Evolutionary conservation across 495 filamentous ascomycete genomes (phyloP).

Genomic region (Evernia prunastri): DNA sequence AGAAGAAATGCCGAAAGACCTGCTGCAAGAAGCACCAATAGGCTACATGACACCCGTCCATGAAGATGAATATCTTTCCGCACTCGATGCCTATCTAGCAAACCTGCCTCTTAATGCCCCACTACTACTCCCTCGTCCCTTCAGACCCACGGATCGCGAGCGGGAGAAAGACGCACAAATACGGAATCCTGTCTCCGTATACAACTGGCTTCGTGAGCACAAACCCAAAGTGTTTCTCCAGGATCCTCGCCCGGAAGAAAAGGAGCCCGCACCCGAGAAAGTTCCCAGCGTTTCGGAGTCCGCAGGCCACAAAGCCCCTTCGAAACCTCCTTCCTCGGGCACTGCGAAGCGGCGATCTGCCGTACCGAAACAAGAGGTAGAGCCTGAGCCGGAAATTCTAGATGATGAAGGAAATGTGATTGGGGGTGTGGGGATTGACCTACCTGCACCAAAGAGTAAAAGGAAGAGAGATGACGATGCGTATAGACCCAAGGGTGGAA

Average conservation of each 20-base stretch:
- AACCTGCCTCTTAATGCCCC: constrained; percentile 35
- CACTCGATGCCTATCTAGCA: constrained; percentile 61
- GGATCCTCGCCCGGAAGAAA: constrained; percentile 5
- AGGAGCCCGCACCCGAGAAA: constrained; percentile 8
- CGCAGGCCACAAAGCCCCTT: constrained; percentile 20
- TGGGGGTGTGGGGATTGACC: constrained; percentile 35
- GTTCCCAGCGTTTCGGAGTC: neutral
- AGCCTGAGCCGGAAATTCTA: constrained; percentile 45
- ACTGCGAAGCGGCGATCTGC: constrained; percentile 29
- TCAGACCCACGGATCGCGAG: constrained; percentile 38
- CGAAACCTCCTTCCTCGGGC: constrained; percentile 36
- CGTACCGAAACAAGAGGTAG: constrained; percentile 25
- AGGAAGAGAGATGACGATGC: constrained; percentile 60
- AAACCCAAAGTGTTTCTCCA: constrained; percentile 4
- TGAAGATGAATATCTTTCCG: constrained; percentile 70
- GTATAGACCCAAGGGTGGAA: constrained; percentile 65
- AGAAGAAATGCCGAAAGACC: constrained; percentile 27
- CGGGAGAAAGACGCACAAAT: constrained; percentile 52
- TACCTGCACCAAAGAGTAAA: constrained; percentile 39
- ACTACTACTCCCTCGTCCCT: constrained; percentile 37
- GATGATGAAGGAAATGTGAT: constrained; percentile 48
- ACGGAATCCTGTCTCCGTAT: constrained; percentile 76
- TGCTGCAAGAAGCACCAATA: constrained; percentile 21
- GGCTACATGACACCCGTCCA: constrained; percentile 68
- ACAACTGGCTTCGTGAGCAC: constrained; percentile 64